Percentiles rank a stretch among this genome's conserved stretches.
Conservation (phyloP, 805 yeast species). For the Hanseniaspora mollemarum region DNA sequence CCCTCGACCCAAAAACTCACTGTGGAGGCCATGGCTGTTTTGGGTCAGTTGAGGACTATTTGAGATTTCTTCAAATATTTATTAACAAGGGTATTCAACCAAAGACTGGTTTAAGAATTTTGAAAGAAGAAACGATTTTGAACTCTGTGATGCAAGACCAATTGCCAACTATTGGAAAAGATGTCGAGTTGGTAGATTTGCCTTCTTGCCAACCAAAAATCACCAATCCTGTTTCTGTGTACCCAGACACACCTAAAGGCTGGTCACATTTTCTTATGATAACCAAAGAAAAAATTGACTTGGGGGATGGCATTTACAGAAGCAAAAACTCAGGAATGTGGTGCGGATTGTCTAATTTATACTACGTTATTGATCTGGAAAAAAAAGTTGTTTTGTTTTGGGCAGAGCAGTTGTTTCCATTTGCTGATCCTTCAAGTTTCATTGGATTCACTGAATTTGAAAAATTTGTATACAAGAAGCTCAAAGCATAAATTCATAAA, state of each 20-base stretch:
- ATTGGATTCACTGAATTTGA: conserved; percentile 19
- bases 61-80: conserved; percentile 32
- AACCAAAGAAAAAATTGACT: conserved; percentile 23
- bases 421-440: conserved; percentile 21
- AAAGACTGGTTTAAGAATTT: conserved; percentile 27
- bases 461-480: conserved; percentile 14
- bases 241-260: conserved; percentile 18
- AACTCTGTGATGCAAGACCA: conserved; percentile 27
- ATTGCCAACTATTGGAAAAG: conserved; percentile 25
- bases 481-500: not conserved
- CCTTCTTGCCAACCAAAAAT: conserved; percentile 18
- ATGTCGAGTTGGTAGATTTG: conserved; percentile 15
- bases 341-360: conserved; percentile 34
- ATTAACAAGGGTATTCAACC: conserved; percentile 33
- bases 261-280: conserved; percentile 26
- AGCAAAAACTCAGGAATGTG: conserved; percentile 30
- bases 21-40: conserved; percentile 38
- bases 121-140: conserved; percentile 27
- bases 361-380: conserved; percentile 33
- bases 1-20: conserved; percentile 22
- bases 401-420: conserved; percentile 33
- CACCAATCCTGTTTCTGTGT: conserved; percentile 18
- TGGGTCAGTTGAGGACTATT: conserved; percentile 32
- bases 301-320: conserved; percentile 26
- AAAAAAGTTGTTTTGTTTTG: conserved; percentile 32